Evolutionary conservation across 208 protist genomes (phyloP), one percentile per base, ranked within the genome.

Genomic region (Trypanosoma cruzi): DNA sequence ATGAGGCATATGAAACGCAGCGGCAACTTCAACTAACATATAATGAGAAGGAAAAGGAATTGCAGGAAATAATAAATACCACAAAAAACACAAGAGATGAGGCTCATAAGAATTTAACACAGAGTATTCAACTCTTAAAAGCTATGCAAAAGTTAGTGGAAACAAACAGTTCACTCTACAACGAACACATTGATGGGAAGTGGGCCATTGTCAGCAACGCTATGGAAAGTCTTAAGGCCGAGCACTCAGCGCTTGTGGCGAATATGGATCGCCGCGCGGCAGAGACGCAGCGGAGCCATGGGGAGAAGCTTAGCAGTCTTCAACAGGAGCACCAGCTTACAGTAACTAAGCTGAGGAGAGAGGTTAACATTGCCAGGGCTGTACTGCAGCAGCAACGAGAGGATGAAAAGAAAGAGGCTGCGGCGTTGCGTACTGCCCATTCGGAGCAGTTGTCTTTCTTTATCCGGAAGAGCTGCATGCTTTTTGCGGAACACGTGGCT

Each of bases 361-460:
- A 70, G 44, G 26, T 61, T 0, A 56, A 36, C 0, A 54, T 44
- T 3, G 34, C 18, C 2, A 65, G 52, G 26, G 53, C 70, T 8
- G 44, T 40, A 20, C 26, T 63, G 26, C 1, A 4, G 20, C 58
- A 57, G 40, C 60, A 49, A 4, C 54, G 64, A 60, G 29, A 69
- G 36, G 78, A 64, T 48, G 40, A 36, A 42, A 40, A 71, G 63
- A 49, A 55, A 18, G 32, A 37, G 3, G 52, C 64, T 61, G n/a
- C 44, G 44, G 48, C 28, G 20, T 14, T 60, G 20, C 46, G 37
- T 56, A 8, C 68, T 66, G 18, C 58, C n/a, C 22, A 37, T 64
- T 4, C 31, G 66, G 14, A 44, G 20, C 34, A 71, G 20, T 37
- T 75, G n/a, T 13, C 50, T 1, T 44, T 5, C 24, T 8, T 65